Evolutionary conservation across 2,329 filamentous ascomycete genomes (phyloP).

Genomic region (Hypoxylon sp.): DNA sequence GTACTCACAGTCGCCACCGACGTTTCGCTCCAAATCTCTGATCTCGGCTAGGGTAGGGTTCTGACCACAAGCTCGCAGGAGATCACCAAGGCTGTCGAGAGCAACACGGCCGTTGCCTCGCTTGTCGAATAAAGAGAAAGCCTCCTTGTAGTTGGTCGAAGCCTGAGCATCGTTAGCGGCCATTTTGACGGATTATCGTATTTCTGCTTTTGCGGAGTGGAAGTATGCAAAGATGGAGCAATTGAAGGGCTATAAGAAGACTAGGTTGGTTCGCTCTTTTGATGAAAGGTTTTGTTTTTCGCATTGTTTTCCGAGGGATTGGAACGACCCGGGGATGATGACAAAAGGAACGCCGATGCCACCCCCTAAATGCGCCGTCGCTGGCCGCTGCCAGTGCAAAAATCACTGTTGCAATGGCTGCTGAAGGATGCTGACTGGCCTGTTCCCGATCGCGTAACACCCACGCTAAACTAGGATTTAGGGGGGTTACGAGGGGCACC

Average conservation of each 20-base stretch:
- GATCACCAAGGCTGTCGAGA: conserved; percentile 88
- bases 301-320: conserved; percentile 31
- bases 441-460: conserved; percentile 42
- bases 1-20: conserved; percentile 90
- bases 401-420: conserved; percentile 30
- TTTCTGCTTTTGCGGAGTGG: conserved; percentile 27
- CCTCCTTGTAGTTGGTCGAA: conserved; percentile 99
- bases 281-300: conserved; percentile 23
- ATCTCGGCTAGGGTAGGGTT: conserved; percentile 97
- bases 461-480: conserved; percentile 52
- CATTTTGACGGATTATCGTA: conserved; percentile 48
- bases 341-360: conserved; percentile 24
- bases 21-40: conserved; percentile 88
- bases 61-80: conserved; percentile 96
- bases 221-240: conserved; percentile 25
- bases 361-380: conserved; percentile 30
- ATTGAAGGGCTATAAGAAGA: conserved; percentile 2
- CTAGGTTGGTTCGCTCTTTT: conserved; percentile 17
- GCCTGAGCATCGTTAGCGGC: conserved; percentile 66
- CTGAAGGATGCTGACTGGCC: conserved; percentile 47
- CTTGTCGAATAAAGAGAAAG: conserved; percentile 99
- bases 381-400: conserved; percentile 22
- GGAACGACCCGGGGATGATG: conserved; percentile 26
- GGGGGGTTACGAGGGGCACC: conserved; percentile 50
- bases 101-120: conserved; percentile 94